phyloP scores from a whole-genome alignment of 2,329 filamentous ascomycete species.

The Neoarthrinium moseri region DNA sequence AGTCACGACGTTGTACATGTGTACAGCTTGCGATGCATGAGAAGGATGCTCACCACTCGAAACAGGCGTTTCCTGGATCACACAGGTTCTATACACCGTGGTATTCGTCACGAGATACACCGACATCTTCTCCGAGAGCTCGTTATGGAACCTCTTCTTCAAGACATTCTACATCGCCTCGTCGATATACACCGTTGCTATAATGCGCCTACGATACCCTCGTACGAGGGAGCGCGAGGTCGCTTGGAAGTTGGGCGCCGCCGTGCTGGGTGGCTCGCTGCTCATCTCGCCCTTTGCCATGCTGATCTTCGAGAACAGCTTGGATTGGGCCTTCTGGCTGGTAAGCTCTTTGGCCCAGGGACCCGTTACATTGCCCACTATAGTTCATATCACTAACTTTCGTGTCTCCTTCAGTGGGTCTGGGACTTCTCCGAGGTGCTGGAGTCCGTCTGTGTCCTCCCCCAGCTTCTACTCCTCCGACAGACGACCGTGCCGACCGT shows the following conservation, averaged over 20 bases:
- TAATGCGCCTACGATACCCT: constrained; percentile 86
- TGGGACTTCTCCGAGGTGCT: constrained; percentile 91
- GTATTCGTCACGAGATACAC: constrained; percentile 89
- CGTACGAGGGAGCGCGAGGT: constrained; percentile 87
- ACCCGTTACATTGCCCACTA: no score
- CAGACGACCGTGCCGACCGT: constrained; percentile 96
- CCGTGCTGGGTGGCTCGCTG: constrained; percentile 64
- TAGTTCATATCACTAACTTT: not conserved
- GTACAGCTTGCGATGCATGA: not conserved
- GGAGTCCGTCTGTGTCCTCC: constrained; percentile 86
- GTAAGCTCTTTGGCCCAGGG: no score
- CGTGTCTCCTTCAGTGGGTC: constrained; percentile 54
- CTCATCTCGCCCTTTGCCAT: constrained; percentile 71
- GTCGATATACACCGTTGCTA: constrained; percentile 79
- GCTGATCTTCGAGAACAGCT: constrained; percentile 59
- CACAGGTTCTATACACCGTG: constrained; percentile 79
- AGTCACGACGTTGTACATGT: constrained; percentile 4
- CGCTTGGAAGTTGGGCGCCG: constrained; percentile 86
- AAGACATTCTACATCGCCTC: constrained; percentile 87
- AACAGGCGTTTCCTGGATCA: constrained; percentile 86
- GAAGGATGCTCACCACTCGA: not conserved
- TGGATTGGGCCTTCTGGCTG: constrained; percentile 46
- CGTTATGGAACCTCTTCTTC: constrained; percentile 72
- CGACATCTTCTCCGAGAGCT: constrained; percentile 66
- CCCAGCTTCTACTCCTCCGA: constrained; percentile 85